Conservation (phyloP, 148 eudicot species). For the Hydrangea macrophylla region DNA sequence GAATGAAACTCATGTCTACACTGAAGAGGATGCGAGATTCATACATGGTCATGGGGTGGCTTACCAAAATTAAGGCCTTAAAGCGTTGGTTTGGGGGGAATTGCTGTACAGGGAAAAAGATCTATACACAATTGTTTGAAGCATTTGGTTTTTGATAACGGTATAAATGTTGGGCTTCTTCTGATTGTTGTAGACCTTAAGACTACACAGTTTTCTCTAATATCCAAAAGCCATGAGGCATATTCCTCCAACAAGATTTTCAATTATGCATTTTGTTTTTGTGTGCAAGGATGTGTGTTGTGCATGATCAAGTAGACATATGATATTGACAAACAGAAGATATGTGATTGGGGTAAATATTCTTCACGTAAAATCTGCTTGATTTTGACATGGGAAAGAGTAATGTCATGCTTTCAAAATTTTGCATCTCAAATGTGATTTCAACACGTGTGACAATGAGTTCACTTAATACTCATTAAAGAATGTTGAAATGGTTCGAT, state of each 20-base stretch:
- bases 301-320: too few relatives aligned
- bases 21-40: conserved; percentile 71
- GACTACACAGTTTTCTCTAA: background rate
- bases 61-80: conserved; percentile 27
- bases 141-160: background rate
- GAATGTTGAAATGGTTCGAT: too few relatives aligned
- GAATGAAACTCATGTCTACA: conserved; percentile 71
- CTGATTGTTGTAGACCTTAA: background rate
- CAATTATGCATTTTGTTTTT: background rate
- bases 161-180: conserved; percentile 9
- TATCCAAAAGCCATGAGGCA: background rate
- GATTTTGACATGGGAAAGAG: too few relatives aligned
- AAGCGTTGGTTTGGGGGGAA: background rate
- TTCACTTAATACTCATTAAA: too few relatives aligned
- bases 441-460: too few relatives aligned
- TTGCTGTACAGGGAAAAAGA: conserved; percentile 5
- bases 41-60: conserved; percentile 66
- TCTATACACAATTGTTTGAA: conserved; percentile 1
- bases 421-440: too few relatives aligned
- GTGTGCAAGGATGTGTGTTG: too few relatives aligned
- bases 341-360: too few relatives aligned
- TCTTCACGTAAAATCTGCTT: too few relatives aligned
- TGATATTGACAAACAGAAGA: too few relatives aligned
- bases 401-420: too few relatives aligned
- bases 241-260: conserved; percentile 11